Evolutionary conservation across 192 early-diverging fungal genomes (phyloP).

Genomic region (Entomortierella lignicola): DNA sequence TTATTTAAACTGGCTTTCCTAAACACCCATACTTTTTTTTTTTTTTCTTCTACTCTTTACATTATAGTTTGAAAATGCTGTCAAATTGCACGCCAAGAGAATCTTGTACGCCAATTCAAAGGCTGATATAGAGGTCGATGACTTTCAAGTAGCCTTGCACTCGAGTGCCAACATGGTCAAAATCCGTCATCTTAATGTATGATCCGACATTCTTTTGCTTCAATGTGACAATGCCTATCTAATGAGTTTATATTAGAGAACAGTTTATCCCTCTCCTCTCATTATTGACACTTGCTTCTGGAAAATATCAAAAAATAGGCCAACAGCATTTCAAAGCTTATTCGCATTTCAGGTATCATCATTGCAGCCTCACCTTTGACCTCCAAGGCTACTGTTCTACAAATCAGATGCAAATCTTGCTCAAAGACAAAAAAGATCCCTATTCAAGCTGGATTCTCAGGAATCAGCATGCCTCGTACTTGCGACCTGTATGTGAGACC

Average conservation of each 20-base stretch:
- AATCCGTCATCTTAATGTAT: constrained; percentile 90
- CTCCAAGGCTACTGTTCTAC: constrained; percentile 90
- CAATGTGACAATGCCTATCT: not conserved
- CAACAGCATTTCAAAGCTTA: constrained; percentile 88
- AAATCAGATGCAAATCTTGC: constrained; percentile 91
- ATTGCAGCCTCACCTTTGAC: constrained; percentile 90
- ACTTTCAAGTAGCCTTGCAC: constrained; percentile 90
- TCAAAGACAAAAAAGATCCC: constrained; percentile 83
- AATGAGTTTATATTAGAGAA: too few species aligned
- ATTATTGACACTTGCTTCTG: not conserved
- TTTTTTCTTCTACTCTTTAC: not conserved
- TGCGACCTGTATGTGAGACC: constrained; percentile 81
- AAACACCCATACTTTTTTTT: not conserved
- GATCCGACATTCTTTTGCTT: constrained; percentile 1
- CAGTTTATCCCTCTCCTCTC: not conserved
- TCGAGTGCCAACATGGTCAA: constrained; percentile 89
- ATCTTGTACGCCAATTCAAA: constrained; percentile 69
- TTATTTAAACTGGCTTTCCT: not conserved
- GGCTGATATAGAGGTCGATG: constrained; percentile 72
- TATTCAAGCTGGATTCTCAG: constrained; percentile 87
- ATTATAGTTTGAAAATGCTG: constrained; percentile 88
- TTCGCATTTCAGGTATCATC: constrained; percentile 95
- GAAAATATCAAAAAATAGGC: constrained; percentile 60
- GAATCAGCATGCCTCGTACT: constrained; percentile 85
- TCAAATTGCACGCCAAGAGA: constrained; percentile 79